Conservation (phyloP, 208 protist species). For the Phytomonas francai region DNA sequence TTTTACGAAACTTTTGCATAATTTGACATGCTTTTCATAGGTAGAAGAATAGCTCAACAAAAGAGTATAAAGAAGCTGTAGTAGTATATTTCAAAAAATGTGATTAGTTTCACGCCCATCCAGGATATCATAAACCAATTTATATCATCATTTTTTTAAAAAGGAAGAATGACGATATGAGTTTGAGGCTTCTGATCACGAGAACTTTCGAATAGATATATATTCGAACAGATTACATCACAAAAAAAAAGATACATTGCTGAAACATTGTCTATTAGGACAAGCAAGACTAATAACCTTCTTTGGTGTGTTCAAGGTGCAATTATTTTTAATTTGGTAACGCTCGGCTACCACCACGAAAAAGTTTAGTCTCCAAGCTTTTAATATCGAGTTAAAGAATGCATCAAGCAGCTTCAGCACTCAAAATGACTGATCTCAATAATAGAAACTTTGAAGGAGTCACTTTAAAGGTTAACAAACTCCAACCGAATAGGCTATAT, state of each 20-base stretch:
- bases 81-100: background rate
- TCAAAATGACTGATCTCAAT: slow-evolving; percentile 46
- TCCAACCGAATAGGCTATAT: slow-evolving; percentile 39
- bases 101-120: slow-evolving; percentile 36
- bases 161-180: slow-evolving; percentile 40
- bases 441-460: slow-evolving; percentile 52
- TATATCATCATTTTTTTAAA: slow-evolving; percentile 23
- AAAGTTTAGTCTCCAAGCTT: slow-evolving; percentile 38
- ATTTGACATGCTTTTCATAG: too few relatives aligned
- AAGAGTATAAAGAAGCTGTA: background rate
- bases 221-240: slow-evolving; percentile 60
- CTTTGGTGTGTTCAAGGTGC: slow-evolving; percentile 46
- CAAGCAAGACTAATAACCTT: slow-evolving; percentile 29
- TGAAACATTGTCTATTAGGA: slow-evolving; percentile 65
- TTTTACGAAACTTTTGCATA: too few relatives aligned
- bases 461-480: slow-evolving; percentile 41
- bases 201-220: slow-evolving; percentile 49
- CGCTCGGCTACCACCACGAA: slow-evolving; percentile 28
- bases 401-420: slow-evolving; percentile 46
- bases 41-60: too few relatives aligned
- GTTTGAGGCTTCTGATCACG: slow-evolving; percentile 36
- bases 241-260: slow-evolving; percentile 53
- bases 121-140: slow-evolving; percentile 40
- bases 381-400: slow-evolving; percentile 31
- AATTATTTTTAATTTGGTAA: slow-evolving; percentile 36